Base-by-base conservation (phyloP, 1,139 yeast species). In the Yarrowia galli region DNA sequence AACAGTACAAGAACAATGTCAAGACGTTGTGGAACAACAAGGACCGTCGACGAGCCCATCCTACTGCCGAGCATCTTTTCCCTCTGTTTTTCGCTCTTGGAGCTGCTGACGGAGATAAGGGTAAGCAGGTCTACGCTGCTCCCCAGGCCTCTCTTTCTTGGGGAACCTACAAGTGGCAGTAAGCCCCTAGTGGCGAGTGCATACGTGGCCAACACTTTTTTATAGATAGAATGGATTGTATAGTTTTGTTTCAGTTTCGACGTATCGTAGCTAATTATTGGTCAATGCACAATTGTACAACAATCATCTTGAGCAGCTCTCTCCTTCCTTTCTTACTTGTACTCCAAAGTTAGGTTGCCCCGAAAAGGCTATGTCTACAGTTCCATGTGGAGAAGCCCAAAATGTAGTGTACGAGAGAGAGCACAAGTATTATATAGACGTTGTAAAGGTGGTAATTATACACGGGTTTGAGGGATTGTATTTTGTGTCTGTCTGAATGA, bases 41-140 rank as follows among this genome's bases (percentile, higher is more conserved):
- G 35, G 51, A 60, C 53, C 48, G 69, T 18, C 32, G 69, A 35
- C 60, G 69, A 36, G 89, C 95, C 0, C 96, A 90, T 76, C 96
- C 96, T 10, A 85, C 92, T 0, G 79, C 86, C 63, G 96, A 90
- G 71, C 96, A 90, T 76, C 85, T 89, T 69, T 77, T 87, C 71
- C 96, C 96, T 0, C 73, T 88, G 7, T 85, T 87, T 35, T 91
- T 87, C 53, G 92, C 88, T 2, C 81, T 86, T 13, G 95, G 93
- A n/a, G 82, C 88, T 22, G 82, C 85, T n/a, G 78, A 78, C 2
- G 71, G 75, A 12, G 82, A 80, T 42, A 69, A 69, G 1, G 82
- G 82, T 20, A 79, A 79, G 68, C 85, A 84, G 70, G 68, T 87
- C 25, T 87, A 85, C 73, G 79, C 81, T 60, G 80, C 75, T 28